Conservation (phyloP, 257 asterid species). For the Oldenlandia corymbosa region DNA sequence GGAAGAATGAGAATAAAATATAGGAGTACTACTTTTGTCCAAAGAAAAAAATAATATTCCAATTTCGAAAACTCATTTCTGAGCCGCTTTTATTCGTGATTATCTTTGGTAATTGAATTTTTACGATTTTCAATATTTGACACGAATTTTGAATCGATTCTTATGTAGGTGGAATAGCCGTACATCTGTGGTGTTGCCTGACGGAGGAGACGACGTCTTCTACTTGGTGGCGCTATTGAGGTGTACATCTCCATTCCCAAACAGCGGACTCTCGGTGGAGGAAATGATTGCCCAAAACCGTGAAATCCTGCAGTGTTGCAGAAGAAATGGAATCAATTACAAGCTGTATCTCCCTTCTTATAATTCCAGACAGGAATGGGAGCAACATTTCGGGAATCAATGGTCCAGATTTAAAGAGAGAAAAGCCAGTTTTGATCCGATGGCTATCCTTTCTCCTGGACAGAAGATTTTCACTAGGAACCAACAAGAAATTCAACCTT, state of each 20-base stretch:
- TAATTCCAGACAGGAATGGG: conserved; percentile 58
- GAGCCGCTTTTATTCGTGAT: no score
- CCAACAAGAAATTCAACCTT: conserved; percentile 33
- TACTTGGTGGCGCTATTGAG: conserved; percentile 76
- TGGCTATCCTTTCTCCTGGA: conserved; percentile 91
- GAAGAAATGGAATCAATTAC: conserved; percentile 41
- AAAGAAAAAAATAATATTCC: no score
- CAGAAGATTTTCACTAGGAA: conserved; percentile 75
- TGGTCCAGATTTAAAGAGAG: conserved; percentile 75
- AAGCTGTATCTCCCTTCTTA: conserved; percentile 86
- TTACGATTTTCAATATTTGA: no score
- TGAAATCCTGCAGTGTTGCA: conserved; percentile 55
- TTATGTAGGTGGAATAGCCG: conserved; percentile 70
- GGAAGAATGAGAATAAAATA: no score
- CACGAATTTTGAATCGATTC: no score
- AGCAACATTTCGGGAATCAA: conserved; percentile 65
- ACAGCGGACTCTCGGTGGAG: conserved; percentile 37
- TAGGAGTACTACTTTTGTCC: no score
- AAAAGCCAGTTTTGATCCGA: conserved; percentile 64
- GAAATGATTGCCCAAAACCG: conserved; percentile 68
- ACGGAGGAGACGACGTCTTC: conserved; percentile 60
- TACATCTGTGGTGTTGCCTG: conserved; percentile 60
- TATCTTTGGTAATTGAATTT: no score
- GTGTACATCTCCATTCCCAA: conserved; percentile 48
- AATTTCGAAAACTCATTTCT: no score